These are phyloP conservation scores for Dissophora ornata DNA, from an alignment of 192 early-diverging fungal species.

Conservation along the genomic window DNA sequence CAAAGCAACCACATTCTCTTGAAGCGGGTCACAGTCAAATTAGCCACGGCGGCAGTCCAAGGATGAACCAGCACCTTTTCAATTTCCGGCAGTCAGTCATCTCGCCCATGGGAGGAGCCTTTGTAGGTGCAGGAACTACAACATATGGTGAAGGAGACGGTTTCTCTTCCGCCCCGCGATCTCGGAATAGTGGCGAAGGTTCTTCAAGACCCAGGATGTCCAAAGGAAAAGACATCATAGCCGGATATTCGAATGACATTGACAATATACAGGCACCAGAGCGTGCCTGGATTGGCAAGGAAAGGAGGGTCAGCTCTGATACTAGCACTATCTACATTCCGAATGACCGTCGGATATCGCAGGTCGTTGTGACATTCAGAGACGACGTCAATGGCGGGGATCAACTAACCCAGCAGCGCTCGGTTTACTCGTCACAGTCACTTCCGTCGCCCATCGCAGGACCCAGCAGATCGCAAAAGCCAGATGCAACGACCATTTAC, in stretches of 20 bases:
- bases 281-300: neutral
- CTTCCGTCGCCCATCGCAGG: neutral
- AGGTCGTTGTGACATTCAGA: conserved; percentile 36
- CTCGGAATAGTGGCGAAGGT: neutral
- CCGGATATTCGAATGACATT: neutral
- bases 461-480: neutral
- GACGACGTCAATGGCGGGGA: conserved; percentile 1
- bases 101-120: conserved; percentile 12
- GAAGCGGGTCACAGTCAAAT: conserved; percentile 5
- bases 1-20: conserved; percentile 21
- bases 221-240: conserved; percentile 13
- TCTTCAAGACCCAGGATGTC: neutral
- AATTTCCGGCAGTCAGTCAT: conserved; percentile 44
- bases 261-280: conserved; percentile 8
- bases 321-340: conserved; percentile 18
- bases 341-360: conserved; percentile 25
- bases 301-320: conserved; percentile 7
- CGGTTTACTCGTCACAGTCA: neutral
- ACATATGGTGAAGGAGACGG: neutral
- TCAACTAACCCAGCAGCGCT: neutral
- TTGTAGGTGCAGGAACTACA: neutral
- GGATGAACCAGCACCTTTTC: conserved; percentile 25
- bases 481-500: conserved; percentile 26
- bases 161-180: neutral
- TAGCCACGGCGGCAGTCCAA: conserved; percentile 1